Evolutionary conservation across 257 asterid genomes (phyloP).

Genomic region (Gentiana dahurica): DNA sequence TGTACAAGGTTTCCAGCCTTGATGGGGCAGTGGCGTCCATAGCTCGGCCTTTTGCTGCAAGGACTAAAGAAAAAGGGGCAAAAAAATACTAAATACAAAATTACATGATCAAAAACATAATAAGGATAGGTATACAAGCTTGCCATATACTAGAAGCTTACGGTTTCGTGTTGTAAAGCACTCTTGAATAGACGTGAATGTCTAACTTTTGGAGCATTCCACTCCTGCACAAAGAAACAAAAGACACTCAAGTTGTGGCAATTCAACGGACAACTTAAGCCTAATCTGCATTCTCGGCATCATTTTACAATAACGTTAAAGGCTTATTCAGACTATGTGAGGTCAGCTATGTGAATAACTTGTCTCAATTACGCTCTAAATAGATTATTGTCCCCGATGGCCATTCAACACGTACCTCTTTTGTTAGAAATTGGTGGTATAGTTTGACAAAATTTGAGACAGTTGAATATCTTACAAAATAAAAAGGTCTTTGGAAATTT

Average conservation of each 20-base stretch:
- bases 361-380: too few relatives aligned
- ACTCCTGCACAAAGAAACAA: constrained; percentile 12
- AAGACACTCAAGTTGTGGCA: background rate
- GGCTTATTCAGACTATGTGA: too few relatives aligned
- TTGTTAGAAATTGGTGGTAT: too few relatives aligned
- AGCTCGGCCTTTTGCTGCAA: constrained; percentile 21
- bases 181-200: constrained; percentile 23
- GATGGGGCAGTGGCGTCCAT: constrained; percentile 38
- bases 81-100: background rate
- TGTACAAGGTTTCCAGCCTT: constrained; percentile 32
- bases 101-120: background rate
- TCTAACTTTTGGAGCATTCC: constrained; percentile 35
- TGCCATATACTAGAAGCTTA: constrained; percentile 15
- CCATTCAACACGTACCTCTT: too few relatives aligned
- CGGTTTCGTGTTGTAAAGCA: constrained; percentile 21
- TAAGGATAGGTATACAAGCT: background rate
- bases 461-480: too few relatives aligned
- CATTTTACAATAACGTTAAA: too few relatives aligned
- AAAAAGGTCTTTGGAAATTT: too few relatives aligned
- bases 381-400: too few relatives aligned
- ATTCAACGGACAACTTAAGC: background rate
- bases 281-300: too few relatives aligned
- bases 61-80: constrained; percentile 13
- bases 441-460: too few relatives aligned
- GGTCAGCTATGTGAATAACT: too few relatives aligned